These are phyloP conservation scores for Candida oleophila DNA, from an alignment of 805 yeast genomes.

Conservation along the genomic window DNA sequence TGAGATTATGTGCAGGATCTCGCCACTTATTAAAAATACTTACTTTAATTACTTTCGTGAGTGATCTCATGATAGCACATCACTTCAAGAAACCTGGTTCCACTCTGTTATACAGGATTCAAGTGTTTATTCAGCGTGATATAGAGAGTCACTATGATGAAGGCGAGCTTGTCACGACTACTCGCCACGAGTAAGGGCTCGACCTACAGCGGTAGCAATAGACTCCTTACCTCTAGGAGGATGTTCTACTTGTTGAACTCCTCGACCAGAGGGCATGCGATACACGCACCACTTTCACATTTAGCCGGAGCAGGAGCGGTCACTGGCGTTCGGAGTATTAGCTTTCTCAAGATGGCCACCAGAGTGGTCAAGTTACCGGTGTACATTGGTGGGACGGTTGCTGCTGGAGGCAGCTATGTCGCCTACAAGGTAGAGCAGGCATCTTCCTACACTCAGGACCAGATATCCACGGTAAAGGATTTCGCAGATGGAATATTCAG, in stretches of 20 bases:
- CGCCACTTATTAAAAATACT: slow-evolving; percentile 1
- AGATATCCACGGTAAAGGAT: slow-evolving; percentile 61
- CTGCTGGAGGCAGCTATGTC: slow-evolving; percentile 92
- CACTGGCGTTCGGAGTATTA: slow-evolving; percentile 23
- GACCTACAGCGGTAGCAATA: neutral
- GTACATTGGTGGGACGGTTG: slow-evolving; percentile 83
- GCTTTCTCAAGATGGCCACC: slow-evolving; percentile 48
- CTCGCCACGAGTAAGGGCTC: neutral
- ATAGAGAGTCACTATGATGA: neutral
- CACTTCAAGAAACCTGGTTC: neutral
- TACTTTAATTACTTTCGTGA: neutral
- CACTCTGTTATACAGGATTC: too few relatives aligned
- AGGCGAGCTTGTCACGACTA: neutral
- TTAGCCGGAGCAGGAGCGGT: neutral
- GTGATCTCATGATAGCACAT: neutral
- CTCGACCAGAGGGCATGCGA: neutral
- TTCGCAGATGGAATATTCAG: slow-evolving; percentile 56
- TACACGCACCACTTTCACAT: neutral
- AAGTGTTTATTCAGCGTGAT: neutral
- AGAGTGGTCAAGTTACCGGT: slow-evolving; percentile 68
- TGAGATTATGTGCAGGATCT: slow-evolving; percentile 2
- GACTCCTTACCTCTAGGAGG: neutral
- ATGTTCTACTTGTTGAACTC: neutral
- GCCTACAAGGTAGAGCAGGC: slow-evolving; percentile 93
- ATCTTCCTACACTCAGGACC: slow-evolving; percentile 64